Evolutionary conservation across 108 stramenopile species (phyloP), one percentile per base, ranked within the genome.

Genomic region (Discostella pseudostelligera): DNA sequence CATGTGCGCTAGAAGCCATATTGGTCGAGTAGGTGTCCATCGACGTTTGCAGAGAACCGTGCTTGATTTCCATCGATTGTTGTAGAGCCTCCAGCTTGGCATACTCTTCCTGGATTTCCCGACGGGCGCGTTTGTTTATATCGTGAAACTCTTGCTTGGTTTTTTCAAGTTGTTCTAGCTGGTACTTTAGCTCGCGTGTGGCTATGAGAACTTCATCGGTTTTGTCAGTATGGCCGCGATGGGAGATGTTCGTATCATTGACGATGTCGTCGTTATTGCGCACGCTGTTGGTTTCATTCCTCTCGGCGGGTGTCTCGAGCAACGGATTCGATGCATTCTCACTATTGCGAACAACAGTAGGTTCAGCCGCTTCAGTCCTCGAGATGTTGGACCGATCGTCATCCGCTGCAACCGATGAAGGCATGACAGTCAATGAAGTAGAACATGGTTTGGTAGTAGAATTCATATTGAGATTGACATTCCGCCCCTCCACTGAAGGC

Each of bases 11-110:
- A 20, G 39, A 42, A 12, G 65, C 20, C 35, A 66, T 42, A 39
- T 32, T 54, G 54, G 21, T 43, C n/a, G 65, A 51, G 26, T 55
- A 66, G 11, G 11, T 32, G 19, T 55, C 56, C 44, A 67, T 67
- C 24, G 66, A 50, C 0, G 5, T 29, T 54, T 65, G 63, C 19
- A 56, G 32, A 4, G 26, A 24, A 3, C 24, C 50, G 24, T 51
- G 10, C 32, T 37, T 56, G 55, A 20, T 16, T 2, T 56, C 13
- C 55, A 56, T 37, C 19, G 55, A 39, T 39, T 16, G 36, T 19
- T 56, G 55, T 14, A 56, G 36, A 13, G 37, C 14, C 32, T 56
- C 55, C 16, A 56, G 55, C 37, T 56, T 56, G 36, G 13, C 7
- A 19, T 37, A 39, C 32, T 56, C 55, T 32, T 56, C 55, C 19